These are phyloP conservation scores for Phaeosphaeriaceae sp. DNA, from an alignment of 2,329 filamentous ascomycete species.

Conservation along the genomic window DNA sequence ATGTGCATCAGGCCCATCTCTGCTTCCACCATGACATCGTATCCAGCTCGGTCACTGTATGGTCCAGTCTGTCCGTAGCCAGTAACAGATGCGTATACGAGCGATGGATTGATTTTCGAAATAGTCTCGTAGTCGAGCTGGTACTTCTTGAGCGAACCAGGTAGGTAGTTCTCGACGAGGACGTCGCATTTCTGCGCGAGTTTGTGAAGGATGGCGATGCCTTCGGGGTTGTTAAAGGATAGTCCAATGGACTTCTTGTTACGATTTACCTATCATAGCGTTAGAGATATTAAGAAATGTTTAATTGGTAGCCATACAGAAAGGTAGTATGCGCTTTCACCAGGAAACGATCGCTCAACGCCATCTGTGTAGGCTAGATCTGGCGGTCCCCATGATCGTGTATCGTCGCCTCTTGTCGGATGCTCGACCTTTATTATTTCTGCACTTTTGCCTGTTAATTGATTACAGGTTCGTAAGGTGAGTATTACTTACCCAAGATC, in stretches of 20 bases:
- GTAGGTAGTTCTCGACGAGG: constrained; percentile 95
- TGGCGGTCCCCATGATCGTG: constrained; percentile 92
- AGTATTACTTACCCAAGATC: constrained; percentile 78
- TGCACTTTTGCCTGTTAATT: constrained; percentile 63
- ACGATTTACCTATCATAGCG: constrained; percentile 74
- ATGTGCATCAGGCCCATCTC: constrained; percentile 99
- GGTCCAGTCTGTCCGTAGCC: constrained; percentile 96
- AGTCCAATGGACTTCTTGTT: constrained; percentile 95
- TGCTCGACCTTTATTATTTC: constrained; percentile 98
- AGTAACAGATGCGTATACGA: constrained; percentile 95
- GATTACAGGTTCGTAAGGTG: background rate
- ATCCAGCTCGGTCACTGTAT: constrained; percentile 84
- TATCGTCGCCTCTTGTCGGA: constrained; percentile 89
- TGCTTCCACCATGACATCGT: constrained; percentile 99
- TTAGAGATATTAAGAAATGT: background rate
- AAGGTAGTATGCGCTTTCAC: constrained; percentile 96
- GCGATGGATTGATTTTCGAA: constrained; percentile 76
- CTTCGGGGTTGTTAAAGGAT: constrained; percentile 84
- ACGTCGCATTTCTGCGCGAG: constrained; percentile 86
- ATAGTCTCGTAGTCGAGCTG: constrained; percentile 84
- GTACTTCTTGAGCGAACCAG: constrained; percentile 87
- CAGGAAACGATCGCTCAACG: constrained; percentile 68
- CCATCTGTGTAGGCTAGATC: constrained; percentile 78
- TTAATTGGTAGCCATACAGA: constrained; percentile 62
- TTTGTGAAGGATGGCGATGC: constrained; percentile 84